Evolutionary conservation across 148 eudicot species (phyloP).

Genomic region (Dysphania ambrosioides): DNA sequence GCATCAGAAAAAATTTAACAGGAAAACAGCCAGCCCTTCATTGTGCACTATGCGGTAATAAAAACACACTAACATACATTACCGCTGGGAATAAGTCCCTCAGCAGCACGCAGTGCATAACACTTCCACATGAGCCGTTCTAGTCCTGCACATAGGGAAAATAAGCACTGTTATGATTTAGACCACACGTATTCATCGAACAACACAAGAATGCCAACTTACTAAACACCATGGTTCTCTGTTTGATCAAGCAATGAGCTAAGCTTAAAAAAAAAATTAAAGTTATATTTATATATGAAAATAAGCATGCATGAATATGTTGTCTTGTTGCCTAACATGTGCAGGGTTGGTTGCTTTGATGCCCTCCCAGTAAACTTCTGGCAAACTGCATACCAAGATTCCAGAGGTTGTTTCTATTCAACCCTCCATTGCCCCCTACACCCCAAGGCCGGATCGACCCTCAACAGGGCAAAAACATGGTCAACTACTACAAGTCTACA

Average conservation of each 20-base stretch:
- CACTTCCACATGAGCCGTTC: background rate
- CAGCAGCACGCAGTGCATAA: background rate
- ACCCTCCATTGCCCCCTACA: no score
- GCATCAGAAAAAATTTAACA: background rate
- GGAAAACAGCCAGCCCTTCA: background rate
- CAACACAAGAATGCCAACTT: background rate
- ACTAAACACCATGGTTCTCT: background rate
- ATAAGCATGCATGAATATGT: background rate
- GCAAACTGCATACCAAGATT: no score
- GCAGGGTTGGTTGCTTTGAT: background rate
- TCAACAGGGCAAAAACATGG: background rate
- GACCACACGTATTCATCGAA: background rate
- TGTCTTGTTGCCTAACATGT: background rate
- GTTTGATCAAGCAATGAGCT: background rate
- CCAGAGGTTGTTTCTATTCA: no score
- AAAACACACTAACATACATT: background rate
- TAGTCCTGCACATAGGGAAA: constrained; percentile 22
- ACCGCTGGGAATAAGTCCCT: background rate
- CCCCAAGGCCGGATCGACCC: no score
- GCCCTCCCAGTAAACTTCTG: no score
- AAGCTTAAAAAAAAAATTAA: background rate
- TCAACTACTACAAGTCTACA: background rate
- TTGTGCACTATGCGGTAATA: background rate
- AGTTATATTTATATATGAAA: background rate
- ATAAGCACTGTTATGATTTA: background rate